Evolutionary conservation across 495 filamentous ascomycete genomes (phyloP), one percentile per base, ranked within the genome.

Genomic region (Penicillium ochrochloron): DNA sequence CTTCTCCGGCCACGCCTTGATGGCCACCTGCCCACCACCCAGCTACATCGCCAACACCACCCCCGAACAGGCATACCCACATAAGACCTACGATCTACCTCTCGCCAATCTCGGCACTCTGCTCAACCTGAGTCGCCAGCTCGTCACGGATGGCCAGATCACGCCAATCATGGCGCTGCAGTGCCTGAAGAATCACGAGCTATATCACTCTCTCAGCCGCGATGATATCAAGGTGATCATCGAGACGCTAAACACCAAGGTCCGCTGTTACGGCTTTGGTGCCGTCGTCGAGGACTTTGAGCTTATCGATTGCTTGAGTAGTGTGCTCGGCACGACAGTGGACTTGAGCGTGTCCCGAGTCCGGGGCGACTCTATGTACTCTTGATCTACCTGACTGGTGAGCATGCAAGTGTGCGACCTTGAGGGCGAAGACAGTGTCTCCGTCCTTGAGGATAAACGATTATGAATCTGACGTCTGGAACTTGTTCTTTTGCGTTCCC

Each of bases 101-200:
- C 90, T 88, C 69, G 83, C 82, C 41, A 91, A 96, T 68, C 83
- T 98, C 44, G 73, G 86, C 35, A 93, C 90, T 51, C 82, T 98
- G 44, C 85, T 97, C 57, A 90, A 96, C 73, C 83, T 96, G 57
- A 96, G 93, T 78, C 85, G 88, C 68, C 85, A 90, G 67, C 83
- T 98, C 8, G 88, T 94, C 61, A 86, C 96, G 0, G 93, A 96
- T 63, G 92, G 92, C 27, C 95, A 99, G 76, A 90, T 99, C 73
- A 97, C 94, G n/a, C 95, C 95, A 0, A 90, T 97, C 59, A 95
- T 95, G 92, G 94, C 94, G 1, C 94, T 94, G 84, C 89, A 92
- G 63, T 89, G 88, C 75, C 83, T 99, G 33, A 82, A 91, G 53
- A 82, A 81, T 52, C 88, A 97, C 75, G 85, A 88, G 63, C 77